These are phyloP conservation scores for Suaeda aralocaspica DNA, from an alignment of 148 eudicot genomes.

Conservation along the genomic window DNA sequence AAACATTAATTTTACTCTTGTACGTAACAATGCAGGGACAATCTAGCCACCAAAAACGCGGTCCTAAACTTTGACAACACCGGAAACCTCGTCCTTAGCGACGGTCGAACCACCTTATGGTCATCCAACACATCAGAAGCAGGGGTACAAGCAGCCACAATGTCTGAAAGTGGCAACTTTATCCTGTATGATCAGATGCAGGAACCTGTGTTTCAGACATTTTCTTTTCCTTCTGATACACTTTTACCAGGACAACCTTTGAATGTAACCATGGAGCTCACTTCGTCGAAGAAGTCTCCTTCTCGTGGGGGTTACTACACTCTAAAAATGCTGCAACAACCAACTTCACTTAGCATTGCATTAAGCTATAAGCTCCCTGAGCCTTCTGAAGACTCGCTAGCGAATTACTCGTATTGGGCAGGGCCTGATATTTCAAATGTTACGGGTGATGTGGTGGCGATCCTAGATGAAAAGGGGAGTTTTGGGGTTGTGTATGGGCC, in stretches of 20 bases:
- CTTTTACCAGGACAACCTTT: conserved; percentile 82
- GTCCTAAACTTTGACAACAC: conserved; percentile 41
- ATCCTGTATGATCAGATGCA: conserved; percentile 38
- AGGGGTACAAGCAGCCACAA: conserved; percentile 36
- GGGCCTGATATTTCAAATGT: conserved; percentile 81
- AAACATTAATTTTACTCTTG: too few relatives aligned
- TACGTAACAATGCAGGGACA: conserved; percentile 48
- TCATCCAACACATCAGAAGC: conserved; percentile 58
- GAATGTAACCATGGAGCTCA: conserved; percentile 45
- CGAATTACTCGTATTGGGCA: conserved; percentile 73
- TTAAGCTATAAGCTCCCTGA: conserved; percentile 62
- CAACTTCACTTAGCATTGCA: conserved; percentile 72
- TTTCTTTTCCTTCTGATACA: conserved; percentile 78
- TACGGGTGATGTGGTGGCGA: conserved; percentile 74
- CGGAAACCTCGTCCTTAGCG: conserved; percentile 61
- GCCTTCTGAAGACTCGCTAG: conserved; percentile 34
- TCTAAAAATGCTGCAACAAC: conserved; percentile 74
- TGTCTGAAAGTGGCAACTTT: conserved; percentile 76
- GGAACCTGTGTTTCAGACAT: conserved; percentile 56
- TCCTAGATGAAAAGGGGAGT: conserved; percentile 64
- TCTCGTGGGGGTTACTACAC: conserved; percentile 61
- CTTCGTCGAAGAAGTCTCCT: conserved; percentile 35
- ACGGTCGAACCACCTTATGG: conserved; percentile 51
- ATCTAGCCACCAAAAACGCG: conserved; percentile 58
- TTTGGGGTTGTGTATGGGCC: conserved; percentile 77